These are phyloP conservation scores for Domatiomyces globalis DNA, from an alignment of 2,329 filamentous ascomycete genomes.

Conservation along the genomic window DNA sequence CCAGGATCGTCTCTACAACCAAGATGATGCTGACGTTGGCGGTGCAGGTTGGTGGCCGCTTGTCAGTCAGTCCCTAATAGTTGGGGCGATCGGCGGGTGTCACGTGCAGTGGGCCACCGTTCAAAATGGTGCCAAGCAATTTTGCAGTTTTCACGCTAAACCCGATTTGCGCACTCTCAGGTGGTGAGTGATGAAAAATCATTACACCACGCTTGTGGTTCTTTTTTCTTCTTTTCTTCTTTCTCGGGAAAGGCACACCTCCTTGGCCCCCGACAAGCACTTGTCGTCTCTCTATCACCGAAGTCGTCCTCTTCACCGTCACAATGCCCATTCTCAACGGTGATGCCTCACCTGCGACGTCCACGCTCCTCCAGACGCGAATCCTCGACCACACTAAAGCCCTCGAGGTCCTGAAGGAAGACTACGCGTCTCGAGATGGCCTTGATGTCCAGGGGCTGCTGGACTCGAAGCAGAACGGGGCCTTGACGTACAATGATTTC, in stretches of 20 bases:
- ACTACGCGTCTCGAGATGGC: slow-evolving; percentile 71
- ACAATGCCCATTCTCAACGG: slow-evolving; percentile 63
- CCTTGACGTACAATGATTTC: slow-evolving; percentile 98
- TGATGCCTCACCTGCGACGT: slow-evolving; percentile 39
- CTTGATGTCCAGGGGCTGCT: slow-evolving; percentile 75
- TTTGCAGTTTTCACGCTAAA: neutral
- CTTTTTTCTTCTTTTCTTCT: slow-evolving; percentile 13
- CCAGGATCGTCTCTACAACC: neutral
- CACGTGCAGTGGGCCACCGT: neutral
- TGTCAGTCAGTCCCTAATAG: no score
- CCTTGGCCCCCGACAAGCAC: slow-evolving; percentile 13
- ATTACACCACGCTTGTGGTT: neutral
- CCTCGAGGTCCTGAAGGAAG: slow-evolving; percentile 58
- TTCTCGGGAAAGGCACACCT: slow-evolving; percentile 14
- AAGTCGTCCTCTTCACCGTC: slow-evolving; percentile 14
- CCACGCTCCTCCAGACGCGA: slow-evolving; percentile 35
- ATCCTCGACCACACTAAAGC: slow-evolving; percentile 62
- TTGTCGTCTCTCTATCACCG: slow-evolving; percentile 4
- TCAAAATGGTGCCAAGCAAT: neutral
- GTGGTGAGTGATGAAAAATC: slow-evolving; percentile 6
- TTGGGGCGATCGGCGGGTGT: neutral
- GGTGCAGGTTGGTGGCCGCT: no score
- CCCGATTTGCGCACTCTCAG: neutral
- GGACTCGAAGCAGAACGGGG: slow-evolving; percentile 81
- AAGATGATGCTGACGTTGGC: no score